These are phyloP conservation scores for Piper betle DNA, from an alignment of 164 flowering plant species.

Conservation along the genomic window DNA sequence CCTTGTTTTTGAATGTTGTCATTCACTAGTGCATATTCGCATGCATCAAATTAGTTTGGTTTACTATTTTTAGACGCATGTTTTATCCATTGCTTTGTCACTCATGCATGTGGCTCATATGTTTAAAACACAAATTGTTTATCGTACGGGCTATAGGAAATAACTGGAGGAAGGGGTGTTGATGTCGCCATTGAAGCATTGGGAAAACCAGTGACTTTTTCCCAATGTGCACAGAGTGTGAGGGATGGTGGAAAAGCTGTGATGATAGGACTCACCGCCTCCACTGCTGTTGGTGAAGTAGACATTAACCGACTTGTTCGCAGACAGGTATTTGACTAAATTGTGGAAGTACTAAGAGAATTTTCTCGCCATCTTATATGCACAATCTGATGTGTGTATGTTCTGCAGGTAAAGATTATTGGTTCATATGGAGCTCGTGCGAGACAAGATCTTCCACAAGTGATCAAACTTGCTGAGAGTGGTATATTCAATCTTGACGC, in stretches of 20 bases:
- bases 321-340: conserved; percentile 48
- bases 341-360: not conserved
- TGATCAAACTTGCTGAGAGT: conserved; percentile 70
- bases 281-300: conserved; percentile 71
- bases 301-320: conserved; percentile 96
- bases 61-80: no score
- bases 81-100: not conserved
- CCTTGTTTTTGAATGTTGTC: not conserved
- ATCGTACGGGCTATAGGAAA: conserved; percentile 34
- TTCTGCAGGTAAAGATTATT: conserved; percentile 49
- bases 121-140: no score
- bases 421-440: conserved; percentile 77
- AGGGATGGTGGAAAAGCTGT: conserved; percentile 98
- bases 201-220: conserved; percentile 76
- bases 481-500: conserved; percentile 62
- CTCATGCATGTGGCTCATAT: not conserved
- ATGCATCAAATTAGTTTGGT: no score
- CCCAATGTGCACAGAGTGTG: conserved; percentile 76
- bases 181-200: conserved; percentile 94
- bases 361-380: no score
- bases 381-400: not conserved
- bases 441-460: conserved; percentile 64
- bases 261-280: conserved; percentile 88
- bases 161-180: conserved; percentile 90
- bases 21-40: not conserved